Base-by-base conservation (phyloP, 306 rosid genomes). In the Neltuma alba region DNA sequence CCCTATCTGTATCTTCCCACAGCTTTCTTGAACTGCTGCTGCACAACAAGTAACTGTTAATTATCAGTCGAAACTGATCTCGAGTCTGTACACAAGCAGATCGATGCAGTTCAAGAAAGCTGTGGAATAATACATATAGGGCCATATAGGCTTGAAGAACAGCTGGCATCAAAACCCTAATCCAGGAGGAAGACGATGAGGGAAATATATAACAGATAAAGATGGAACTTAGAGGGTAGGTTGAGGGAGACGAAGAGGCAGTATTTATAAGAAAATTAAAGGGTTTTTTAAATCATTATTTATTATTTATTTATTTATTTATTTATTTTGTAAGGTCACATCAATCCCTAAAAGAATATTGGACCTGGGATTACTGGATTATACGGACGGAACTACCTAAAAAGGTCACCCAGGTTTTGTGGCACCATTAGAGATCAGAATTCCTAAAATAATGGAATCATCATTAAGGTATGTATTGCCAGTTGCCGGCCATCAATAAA, bases 61-160 rank as follows among this genome's bases (percentile, higher is more conserved):
- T n/a, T n/a, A n/a, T n/a, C 38, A 80, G 44, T 76, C 72, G 88
- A 86, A 74, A 81, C 78, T 63, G 78, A 57, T 15, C 55, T 54
- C 45, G 81, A 81, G 87, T 84, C 83, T n/a, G 30, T 54, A 58
- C n/a, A 18, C 2, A 28, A 60, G 16, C n/a, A 63, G 9, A 3
- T 60, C 21, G 87, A 88, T 87, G 99, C 99, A 90, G 99, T 95
- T 95, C 99, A 95, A 95, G 99, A 95, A 95, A 95, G 99, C 99
- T 93, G 99, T 95, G 99, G 99, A 95, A 95, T 87, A 93, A 95
- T 88, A 91, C 92, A 86, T 88, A 88, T 87, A 95, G 97, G 86
- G 73, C 80, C 97, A 93, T 79, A 2, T n/a, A 33, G 47, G 64
- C 75, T 65, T 79, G 13, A 63, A 31, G 44, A 73, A 4, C 38